Conservation (phyloP, 2,329 filamentous ascomycete genomes). For the Fusarium pseudoanthophilum region DNA sequence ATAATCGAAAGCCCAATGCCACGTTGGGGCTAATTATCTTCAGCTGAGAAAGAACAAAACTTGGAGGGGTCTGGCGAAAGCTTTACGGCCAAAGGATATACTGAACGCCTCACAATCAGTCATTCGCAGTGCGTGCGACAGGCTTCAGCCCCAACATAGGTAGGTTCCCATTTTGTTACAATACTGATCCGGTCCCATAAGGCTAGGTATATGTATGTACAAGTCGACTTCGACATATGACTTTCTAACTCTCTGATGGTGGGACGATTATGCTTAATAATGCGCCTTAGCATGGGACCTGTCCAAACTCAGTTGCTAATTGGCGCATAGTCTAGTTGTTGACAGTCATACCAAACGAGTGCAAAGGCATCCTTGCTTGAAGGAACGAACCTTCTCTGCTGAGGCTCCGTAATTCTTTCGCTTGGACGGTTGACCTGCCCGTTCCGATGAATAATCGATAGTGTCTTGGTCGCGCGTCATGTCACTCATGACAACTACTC, state of each 20-base stretch:
- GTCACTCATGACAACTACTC: background rate
- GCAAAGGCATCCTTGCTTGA: background rate
- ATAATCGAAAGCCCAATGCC: background rate
- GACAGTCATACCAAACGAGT: background rate
- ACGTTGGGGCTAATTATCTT: background rate
- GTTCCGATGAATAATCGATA: background rate
- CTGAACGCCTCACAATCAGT: background rate
- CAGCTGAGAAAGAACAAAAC: background rate
- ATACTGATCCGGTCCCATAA: background rate
- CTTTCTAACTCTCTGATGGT: background rate
- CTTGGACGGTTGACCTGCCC: too few species aligned
- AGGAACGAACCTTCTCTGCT: background rate
- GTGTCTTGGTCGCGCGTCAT: background rate
- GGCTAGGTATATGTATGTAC: background rate
- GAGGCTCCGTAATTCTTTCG: background rate
- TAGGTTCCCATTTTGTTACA: background rate
- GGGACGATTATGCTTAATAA: background rate
- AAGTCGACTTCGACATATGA: background rate
- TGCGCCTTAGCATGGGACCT: background rate
- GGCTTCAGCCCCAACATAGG: background rate
- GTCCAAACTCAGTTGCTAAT: background rate
- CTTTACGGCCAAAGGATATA: too few species aligned
- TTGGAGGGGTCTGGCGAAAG: background rate
- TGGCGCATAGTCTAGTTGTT: background rate
- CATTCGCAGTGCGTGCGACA: background rate